phyloP scores from a whole-genome alignment of 306 rosid genomes.

The Acacia acuminata region DNA sequence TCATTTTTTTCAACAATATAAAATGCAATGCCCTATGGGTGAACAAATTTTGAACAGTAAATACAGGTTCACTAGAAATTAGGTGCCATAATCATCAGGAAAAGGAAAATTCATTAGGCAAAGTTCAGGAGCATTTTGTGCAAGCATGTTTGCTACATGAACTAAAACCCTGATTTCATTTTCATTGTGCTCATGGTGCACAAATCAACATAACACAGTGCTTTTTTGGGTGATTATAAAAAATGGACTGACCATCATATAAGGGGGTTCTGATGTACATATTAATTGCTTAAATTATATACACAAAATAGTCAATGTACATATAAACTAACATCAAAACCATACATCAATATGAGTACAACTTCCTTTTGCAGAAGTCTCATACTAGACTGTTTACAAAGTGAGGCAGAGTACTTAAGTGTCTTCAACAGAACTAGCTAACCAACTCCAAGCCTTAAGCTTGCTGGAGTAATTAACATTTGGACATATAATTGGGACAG shows the following conservation, averaged over 20 bases:
- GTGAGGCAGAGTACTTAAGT: background rate
- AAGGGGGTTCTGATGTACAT: background rate
- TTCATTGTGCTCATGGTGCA: background rate
- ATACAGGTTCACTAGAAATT: background rate
- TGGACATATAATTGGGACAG: background rate
- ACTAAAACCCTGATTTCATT: background rate
- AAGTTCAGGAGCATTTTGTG: background rate
- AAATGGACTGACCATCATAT: background rate
- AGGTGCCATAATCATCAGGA: background rate
- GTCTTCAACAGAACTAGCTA: constrained; percentile 3
- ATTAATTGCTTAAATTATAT: background rate
- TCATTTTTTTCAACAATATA: background rate
- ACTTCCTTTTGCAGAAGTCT: background rate
- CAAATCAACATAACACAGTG: background rate
- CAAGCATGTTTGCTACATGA: background rate
- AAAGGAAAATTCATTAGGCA: background rate
- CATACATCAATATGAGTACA: background rate
- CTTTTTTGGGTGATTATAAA: background rate
- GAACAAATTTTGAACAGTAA: background rate
- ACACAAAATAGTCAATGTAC: background rate
- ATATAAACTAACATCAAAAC: background rate
- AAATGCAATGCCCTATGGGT: background rate
- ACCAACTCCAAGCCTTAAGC: constrained; percentile 11
- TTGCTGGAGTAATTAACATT: constrained; percentile 7
- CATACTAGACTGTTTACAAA: background rate